Evolutionary conservation across 2,329 filamentous ascomycete species (phyloP).

Genomic region (Davidsoniella virescens): DNA sequence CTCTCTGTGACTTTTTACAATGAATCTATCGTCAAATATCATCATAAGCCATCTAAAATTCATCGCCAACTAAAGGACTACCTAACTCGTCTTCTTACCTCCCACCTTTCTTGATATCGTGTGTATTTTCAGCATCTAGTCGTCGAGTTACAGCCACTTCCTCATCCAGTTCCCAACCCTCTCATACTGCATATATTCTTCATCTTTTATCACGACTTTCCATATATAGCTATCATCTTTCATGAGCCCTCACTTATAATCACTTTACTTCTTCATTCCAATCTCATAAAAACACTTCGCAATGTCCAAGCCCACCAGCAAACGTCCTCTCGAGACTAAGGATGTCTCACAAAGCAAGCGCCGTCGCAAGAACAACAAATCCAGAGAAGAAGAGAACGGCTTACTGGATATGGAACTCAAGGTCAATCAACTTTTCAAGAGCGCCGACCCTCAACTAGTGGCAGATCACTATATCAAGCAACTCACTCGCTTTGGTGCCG

Average conservation of each 20-base stretch:
- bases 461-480: constrained; percentile 75
- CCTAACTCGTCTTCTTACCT: too few species aligned
- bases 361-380: constrained; percentile 37
- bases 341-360: constrained; percentile 21
- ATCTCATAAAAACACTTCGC: neutral
- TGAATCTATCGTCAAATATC: too few species aligned
- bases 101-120: too few species aligned
- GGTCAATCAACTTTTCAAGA: constrained; percentile 63
- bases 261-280: too few species aligned
- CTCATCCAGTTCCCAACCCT: too few species aligned
- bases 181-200: too few species aligned
- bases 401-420: constrained; percentile 51
- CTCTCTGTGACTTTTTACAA: too few species aligned
- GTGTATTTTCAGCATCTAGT: too few species aligned
- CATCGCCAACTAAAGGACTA: too few species aligned
- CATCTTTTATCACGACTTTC: too few species aligned
- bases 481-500: constrained; percentile 59
- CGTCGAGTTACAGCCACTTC: too few species aligned
- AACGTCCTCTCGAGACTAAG: constrained; percentile 35
- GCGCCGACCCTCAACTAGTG: constrained; percentile 68
- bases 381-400: constrained; percentile 36
- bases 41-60: too few species aligned
- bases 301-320: constrained; percentile 30
- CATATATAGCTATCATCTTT: neutral
- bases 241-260: neutral